A percentile compares a stretch with the other conserved stretches of the same genome.
Evolutionary conservation across 176 grass and related monocot species (phyloP).

Genomic region (Zizania latifolia): DNA sequence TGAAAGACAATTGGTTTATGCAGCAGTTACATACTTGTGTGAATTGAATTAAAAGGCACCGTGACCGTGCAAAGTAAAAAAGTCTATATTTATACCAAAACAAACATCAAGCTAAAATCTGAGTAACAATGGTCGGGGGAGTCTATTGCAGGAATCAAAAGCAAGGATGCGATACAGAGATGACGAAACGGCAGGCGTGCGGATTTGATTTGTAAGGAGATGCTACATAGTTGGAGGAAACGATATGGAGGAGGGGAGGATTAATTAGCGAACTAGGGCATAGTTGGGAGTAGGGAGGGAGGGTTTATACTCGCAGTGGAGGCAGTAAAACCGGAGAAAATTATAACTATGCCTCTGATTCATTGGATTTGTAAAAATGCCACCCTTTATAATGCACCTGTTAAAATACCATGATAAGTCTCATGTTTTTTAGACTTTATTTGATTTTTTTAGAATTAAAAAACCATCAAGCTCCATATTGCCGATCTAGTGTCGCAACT

Average conservation of each 20-base stretch:
- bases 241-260: neutral
- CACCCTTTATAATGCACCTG: too few species aligned
- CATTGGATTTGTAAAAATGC: too few species aligned
- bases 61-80: neutral
- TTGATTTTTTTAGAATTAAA: too few species aligned
- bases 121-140: neutral
- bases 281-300: neutral
- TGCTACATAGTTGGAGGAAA: neutral
- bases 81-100: neutral
- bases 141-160: neutral
- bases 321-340: slow-evolving; percentile 95
- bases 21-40: neutral
- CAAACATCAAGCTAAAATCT: neutral
- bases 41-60: neutral
- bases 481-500: too few species aligned
- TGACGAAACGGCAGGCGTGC: too few species aligned
- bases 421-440: too few species aligned
- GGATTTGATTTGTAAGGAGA: neutral
- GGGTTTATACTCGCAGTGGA: slow-evolving; percentile 88
- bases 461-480: too few species aligned
- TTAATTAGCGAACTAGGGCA: neutral
- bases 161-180: too few species aligned
- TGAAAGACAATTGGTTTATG: neutral
- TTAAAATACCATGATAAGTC: too few species aligned
- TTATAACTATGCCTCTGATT: too few species aligned